Evolutionary conservation across 23 red algal genomes (phyloP), one percentile per base, ranked within the genome.

Genomic region (Agarophyton chilense): DNA sequence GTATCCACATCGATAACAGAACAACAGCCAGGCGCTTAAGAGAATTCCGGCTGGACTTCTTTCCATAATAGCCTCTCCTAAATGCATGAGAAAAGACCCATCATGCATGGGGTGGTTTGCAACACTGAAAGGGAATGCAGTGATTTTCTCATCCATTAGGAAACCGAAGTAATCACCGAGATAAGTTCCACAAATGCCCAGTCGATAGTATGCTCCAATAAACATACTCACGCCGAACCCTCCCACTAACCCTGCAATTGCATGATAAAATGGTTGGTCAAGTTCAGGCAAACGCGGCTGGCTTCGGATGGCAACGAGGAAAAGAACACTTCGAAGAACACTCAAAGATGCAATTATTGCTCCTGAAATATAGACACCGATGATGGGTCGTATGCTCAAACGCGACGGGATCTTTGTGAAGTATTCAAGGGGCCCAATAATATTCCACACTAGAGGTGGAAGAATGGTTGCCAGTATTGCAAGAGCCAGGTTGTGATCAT

Each of bases 91-190:
- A 31, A 87, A 83, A 21, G 86, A 81, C 38, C 96, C 96, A 66
- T 98, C 96, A 65, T 98, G 95, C 96, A 98, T 98, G 13, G 96
- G 96, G 53, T 95, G 79, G 32, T 86, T 74, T 22, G 42, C 57
- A 34, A 79, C 26, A 50, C 49, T 93, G 56, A 98, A 98, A 10
- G 96, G 96, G 82, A 98, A 98, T 43, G 79, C 92, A 1, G 82
- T 82, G n/a, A 98, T 72, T 35, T 77, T 84, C 29, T 91, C 82
- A 32, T 91, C 53, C 68, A 85, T 84, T 40, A 95, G 76, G 38
- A 95, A 82, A 17, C 96, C 96, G 54, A 98, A 98, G 77, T 98
- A 98, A 60, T 98, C 96, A 40, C 96, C 96, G 35, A 98, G 61
- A 41, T 93, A 98, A 10, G 96, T 98, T 44, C 96, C 96, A 50